Base-by-base conservation (phyloP, 2,329 filamentous ascomycete species). In the Chrysoporthe austroafricana region DNA sequence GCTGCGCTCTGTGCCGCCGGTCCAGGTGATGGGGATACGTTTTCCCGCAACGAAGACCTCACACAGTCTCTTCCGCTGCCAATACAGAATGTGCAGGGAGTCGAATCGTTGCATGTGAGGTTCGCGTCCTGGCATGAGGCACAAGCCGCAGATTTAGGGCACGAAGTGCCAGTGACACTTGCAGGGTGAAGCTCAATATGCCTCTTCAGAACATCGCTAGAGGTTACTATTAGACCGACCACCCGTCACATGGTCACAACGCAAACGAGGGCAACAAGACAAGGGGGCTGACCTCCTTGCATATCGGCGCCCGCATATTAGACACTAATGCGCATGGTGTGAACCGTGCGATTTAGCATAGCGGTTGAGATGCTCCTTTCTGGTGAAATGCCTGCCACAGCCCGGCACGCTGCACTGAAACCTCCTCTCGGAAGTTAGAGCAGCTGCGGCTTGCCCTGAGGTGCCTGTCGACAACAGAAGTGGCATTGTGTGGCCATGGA, bases 301-400 rank as follows among this genome's bases (percentile, higher is more conserved):
- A 50, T 50, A 50, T 18, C 46, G 46, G 46, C 46, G 46, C n/a
- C 46, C 46, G 14, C 46, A 50, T 50, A 50, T 50, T 6, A 7
- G n/a, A 21, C 46, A 50, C 14, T 56, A 1, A 14, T 56, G 52
- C n/a, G 26, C 52, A 56, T 56, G 52, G n/a, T n/a, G 13, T 32
- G n/a, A 34, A 14, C 26, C 16, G 52, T 56, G 26, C 7, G n/a
- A 50, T 26, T 56, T 21, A 6, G 14, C 21, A 56, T 56, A 26
- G 26, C 52, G n/a, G 52, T 32, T 34, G n/a, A 56, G n/a, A n/a
- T 56, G 52, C 26, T 56, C 26, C 52, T 56, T 34, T 56, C 52
- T 32, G n/a, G 2, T 34, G 11, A 34, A 56, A 16, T n/a, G n/a
- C 26, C 52, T n/a, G 8, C 26, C 52, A 34, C 52, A 56, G 26